Conservation (phyloP, 1,139 yeast species). For the Kodamaea alishanica region DNA sequence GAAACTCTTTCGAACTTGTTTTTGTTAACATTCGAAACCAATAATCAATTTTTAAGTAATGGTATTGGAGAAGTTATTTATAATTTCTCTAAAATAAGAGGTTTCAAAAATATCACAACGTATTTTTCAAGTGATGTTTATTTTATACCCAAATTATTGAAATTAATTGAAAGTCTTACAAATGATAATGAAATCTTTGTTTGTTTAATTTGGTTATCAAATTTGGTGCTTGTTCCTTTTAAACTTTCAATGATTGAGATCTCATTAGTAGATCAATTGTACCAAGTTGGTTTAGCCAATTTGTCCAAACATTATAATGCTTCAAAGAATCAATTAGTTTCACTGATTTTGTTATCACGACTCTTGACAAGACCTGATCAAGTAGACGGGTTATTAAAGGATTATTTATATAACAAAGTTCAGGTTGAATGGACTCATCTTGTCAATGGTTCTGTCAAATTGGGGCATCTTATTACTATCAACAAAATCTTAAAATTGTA, state of each 20-base stretch:
- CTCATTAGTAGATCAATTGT: slow-evolving; percentile 33
- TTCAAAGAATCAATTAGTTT: slow-evolving; percentile 27
- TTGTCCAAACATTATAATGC: slow-evolving; percentile 24
- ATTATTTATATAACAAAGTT: slow-evolving; percentile 17
- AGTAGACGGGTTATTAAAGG: slow-evolving; percentile 8
- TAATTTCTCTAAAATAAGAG: slow-evolving; percentile 60
- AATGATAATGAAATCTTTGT: slow-evolving; percentile 58
- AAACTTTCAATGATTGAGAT: slow-evolving; percentile 42
- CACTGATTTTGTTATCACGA: slow-evolving; percentile 38
- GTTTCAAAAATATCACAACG: slow-evolving; percentile 55
- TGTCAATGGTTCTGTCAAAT: slow-evolving; percentile 18
- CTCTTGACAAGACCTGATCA: slow-evolving; percentile 34
- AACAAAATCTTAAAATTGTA: slow-evolving; percentile 33
- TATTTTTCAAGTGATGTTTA: slow-evolving; percentile 60
- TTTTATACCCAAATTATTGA: slow-evolving; percentile 38
- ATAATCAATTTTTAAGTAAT: slow-evolving; percentile 2
- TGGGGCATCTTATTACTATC: slow-evolving; percentile 38
- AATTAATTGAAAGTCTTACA: slow-evolving; percentile 13
- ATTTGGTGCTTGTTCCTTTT: slow-evolving; percentile 70
- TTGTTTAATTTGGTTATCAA: slow-evolving; percentile 69
- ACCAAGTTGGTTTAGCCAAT: slow-evolving; percentile 26
- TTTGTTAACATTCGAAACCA: slow-evolving; percentile 12
- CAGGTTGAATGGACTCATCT: slow-evolving; percentile 18
- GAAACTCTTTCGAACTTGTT: slow-evolving; percentile 27
- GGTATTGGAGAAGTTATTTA: slow-evolving; percentile 42